These are phyloP conservation scores for Sideroxylon spinosum DNA, from an alignment of 179 eudicot species.

Conservation along the genomic window DNA sequence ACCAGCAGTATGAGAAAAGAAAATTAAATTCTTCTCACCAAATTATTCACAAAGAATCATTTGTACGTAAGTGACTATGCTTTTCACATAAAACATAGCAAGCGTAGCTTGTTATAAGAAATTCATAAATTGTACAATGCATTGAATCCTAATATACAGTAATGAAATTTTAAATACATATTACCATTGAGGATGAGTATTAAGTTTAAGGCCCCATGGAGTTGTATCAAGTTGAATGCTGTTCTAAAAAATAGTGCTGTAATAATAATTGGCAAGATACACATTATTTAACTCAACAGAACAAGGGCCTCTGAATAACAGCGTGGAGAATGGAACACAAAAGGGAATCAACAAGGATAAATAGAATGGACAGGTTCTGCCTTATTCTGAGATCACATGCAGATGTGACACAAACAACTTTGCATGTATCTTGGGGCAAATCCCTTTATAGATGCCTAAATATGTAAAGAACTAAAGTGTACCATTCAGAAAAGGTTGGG, in stretches of 20 bases:
- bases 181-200: not conserved
- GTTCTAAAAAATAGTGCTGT: not conserved
- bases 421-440: not conserved
- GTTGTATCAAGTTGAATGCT: not conserved
- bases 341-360: not conserved
- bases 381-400: not conserved
- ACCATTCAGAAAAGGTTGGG: too few species aligned
- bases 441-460: too few species aligned
- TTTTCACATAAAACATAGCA: not conserved
- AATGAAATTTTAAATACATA: not conserved
- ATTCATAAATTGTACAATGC: not conserved
- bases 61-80: not conserved
- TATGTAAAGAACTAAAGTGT: too few species aligned
- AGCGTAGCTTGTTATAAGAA: not conserved
- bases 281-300: too few species aligned
- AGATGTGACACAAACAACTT: not conserved
- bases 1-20: slow-evolving; percentile 7
- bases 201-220: not conserved
- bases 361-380: not conserved
- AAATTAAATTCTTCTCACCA: slow-evolving; percentile 2
- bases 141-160: not conserved
- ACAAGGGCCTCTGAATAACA: not conserved
- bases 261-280: not conserved
- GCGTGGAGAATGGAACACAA: not conserved
- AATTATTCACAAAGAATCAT: not conserved